These are phyloP conservation scores for Aspergillus sp. DNA, from an alignment of 2,329 filamentous ascomycete species.

Conservation along the genomic window DNA sequence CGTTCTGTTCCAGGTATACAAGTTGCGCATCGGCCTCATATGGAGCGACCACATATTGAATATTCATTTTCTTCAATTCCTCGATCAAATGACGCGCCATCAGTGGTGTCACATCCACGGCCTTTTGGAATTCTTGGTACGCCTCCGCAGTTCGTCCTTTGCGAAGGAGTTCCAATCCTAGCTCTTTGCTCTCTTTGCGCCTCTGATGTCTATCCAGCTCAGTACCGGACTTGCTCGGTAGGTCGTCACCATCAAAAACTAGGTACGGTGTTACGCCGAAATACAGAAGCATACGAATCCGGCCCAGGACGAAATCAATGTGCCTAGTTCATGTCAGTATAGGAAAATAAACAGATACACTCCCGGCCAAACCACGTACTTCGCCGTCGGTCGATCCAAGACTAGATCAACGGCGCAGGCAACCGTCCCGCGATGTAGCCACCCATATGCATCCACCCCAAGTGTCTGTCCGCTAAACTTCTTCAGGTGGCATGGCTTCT, in stretches of 20 bases:
- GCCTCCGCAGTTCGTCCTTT: slow-evolving; percentile 80
- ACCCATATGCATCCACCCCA: slow-evolving; percentile 96
- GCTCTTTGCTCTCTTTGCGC: slow-evolving; percentile 72
- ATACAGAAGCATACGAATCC: slow-evolving; percentile 89
- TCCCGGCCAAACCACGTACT: slow-evolving; percentile 53
- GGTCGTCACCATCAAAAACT: slow-evolving; percentile 92
- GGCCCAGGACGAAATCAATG: slow-evolving; percentile 84
- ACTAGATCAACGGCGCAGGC: slow-evolving; percentile 89
- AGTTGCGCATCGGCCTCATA: slow-evolving; percentile 98
- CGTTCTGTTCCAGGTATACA: slow-evolving; percentile 85
- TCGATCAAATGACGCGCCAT: slow-evolving; percentile 94
- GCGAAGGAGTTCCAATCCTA: slow-evolving; percentile 75
- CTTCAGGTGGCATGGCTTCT: slow-evolving; percentile 81
- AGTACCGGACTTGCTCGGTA: slow-evolving; percentile 89
- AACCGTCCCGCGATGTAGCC: slow-evolving; percentile 91
- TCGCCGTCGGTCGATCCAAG: slow-evolving; percentile 80
- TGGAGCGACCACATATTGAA: slow-evolving; percentile 90
- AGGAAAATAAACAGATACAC: slow-evolving; percentile 52
- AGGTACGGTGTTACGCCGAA: slow-evolving; percentile 94
- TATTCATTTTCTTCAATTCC: slow-evolving; percentile 74
- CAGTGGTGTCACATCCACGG: slow-evolving; percentile 90
- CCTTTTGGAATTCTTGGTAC: slow-evolving; percentile 85
- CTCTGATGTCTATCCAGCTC: slow-evolving; percentile 74
- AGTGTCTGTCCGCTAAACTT: slow-evolving; percentile 85
- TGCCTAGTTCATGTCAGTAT: slow-evolving; percentile 53